These are phyloP conservation scores for Schizochytrium sp. DNA, from an alignment of 108 stramenopile species.

Conservation along the genomic window DNA sequence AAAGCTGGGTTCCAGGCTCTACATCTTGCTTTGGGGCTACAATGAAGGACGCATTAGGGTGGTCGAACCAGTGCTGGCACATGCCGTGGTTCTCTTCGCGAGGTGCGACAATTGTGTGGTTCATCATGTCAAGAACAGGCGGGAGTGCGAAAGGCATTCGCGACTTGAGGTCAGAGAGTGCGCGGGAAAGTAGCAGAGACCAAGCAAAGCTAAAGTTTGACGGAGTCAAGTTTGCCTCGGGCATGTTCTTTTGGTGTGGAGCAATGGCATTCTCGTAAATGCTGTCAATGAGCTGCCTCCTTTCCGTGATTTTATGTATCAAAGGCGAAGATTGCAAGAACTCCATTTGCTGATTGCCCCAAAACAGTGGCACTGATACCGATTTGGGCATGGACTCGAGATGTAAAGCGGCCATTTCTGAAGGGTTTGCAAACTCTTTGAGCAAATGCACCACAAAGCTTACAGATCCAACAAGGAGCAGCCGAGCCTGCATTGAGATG, in stretches of 20 bases:
- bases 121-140: conserved; percentile 49
- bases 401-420: neutral
- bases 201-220: conserved; percentile 56
- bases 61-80: conserved; percentile 51
- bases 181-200: conserved; percentile 37
- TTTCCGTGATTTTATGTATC: conserved; percentile 5
- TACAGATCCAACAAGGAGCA: conserved; percentile 18
- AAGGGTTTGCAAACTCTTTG: neutral
- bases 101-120: neutral
- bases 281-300: conserved; percentile 19
- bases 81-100: neutral
- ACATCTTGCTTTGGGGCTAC: conserved; percentile 34
- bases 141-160: conserved; percentile 33
- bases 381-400: conserved; percentile 24
- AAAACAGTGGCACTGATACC: conserved; percentile 11
- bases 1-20: neutral
- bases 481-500: conserved; percentile 32
- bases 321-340: neutral
- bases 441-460: conserved; percentile 17
- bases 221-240: conserved; percentile 20
- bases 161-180: conserved; percentile 2
- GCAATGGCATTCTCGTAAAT: neutral
- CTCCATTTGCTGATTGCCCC: neutral
- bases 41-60: neutral
- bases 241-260: conserved; percentile 9